A percentile compares a stretch with the other conserved stretches of the same genome.
phyloP scores from a whole-genome alignment of 345 rosid genomes.

The Reutealis trisperma region DNA sequence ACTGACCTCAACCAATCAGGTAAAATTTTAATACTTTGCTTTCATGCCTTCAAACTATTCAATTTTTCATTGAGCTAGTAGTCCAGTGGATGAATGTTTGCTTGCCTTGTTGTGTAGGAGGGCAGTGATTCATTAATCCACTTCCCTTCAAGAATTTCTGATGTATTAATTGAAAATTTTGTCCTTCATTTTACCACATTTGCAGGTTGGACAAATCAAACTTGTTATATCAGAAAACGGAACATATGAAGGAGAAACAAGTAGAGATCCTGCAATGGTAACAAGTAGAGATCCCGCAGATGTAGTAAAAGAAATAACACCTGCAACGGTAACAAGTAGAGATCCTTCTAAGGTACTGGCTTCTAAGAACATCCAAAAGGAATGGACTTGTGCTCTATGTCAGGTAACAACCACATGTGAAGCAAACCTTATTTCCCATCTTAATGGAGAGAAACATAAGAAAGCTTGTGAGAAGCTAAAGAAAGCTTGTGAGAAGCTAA shows the following conservation, averaged over 20 bases:
- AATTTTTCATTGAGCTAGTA: too few relatives aligned
- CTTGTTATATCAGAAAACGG: neutral
- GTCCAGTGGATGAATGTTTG: too few relatives aligned
- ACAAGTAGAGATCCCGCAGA: too few relatives aligned
- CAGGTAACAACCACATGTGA: slow-evolving; percentile 20
- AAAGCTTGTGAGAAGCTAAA: slow-evolving; percentile 11
- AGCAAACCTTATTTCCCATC: slow-evolving; percentile 18
- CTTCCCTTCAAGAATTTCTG: too few relatives aligned
- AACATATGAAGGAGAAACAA: neutral
- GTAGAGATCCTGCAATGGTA: neutral
- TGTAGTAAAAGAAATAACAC: too few relatives aligned
- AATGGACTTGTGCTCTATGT: slow-evolving; percentile 14
- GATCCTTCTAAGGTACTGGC: too few relatives aligned
- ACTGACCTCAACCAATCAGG: slow-evolving; percentile 10
- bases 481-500: slow-evolving; percentile 13
- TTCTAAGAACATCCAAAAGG: too few relatives aligned
- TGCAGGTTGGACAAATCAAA: slow-evolving; percentile 10
- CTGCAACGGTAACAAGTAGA: neutral
- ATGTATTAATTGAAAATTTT: too few relatives aligned
- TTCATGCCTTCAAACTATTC: too few relatives aligned
- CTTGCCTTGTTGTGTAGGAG: too few relatives aligned
- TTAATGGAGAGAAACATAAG: slow-evolving; percentile 28
- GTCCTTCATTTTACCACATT: neutral
- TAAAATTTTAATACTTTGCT: neutral
- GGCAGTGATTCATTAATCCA: too few relatives aligned